Evolutionary conservation across 306 rosid genomes (phyloP), one percentile per base, ranked within the genome.

Genomic region (Cicer cuneatum): DNA sequence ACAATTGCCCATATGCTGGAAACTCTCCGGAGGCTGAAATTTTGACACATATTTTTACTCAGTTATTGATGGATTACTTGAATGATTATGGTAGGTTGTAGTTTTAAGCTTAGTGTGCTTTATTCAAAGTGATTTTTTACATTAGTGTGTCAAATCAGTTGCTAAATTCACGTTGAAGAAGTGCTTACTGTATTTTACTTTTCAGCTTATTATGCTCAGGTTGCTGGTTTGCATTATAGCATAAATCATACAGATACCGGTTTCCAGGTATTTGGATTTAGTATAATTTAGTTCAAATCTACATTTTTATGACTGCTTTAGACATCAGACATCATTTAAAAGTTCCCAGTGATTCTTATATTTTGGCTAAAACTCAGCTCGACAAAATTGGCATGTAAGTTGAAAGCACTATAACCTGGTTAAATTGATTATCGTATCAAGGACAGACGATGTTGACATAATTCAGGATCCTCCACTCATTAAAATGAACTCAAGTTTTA

Each of bases 141-240:
- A 53, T 46, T 56, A 35, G 2, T 35, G 29, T 63, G 24, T 78
- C 45, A 29, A 24, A 38, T 72, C n/a, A 16, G 49, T 74, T 66
- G 37, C 62, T 71, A 53, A 74, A 43, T 64, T 40, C 67, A 74
- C 45, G 59, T 78, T 76, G 76, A 48, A 60, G 69, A 60, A 69
- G 54, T 63, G 18, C 81, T 83, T 13, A 81, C 75, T 66, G 21
- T 64, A 19, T 48, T 72, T 82, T 43, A 29, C 67, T 48, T 82
- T 75, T 73, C 94, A 94, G 99, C 96, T 62, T 94, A 90, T 79
- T 75, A 86, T 76, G 99, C 99, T 75, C 86, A 69, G 85, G 95
- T 94, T 77, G 99, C 97, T 57, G 97, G 91, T 65, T 88, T 94
- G 69, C 72, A 82, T 82, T 94, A 90, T 75, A 76, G 71, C 79